Base-by-base conservation (phyloP, 2,329 filamentous ascomycete species). In the Neopestalotiopsis sp. region DNA sequence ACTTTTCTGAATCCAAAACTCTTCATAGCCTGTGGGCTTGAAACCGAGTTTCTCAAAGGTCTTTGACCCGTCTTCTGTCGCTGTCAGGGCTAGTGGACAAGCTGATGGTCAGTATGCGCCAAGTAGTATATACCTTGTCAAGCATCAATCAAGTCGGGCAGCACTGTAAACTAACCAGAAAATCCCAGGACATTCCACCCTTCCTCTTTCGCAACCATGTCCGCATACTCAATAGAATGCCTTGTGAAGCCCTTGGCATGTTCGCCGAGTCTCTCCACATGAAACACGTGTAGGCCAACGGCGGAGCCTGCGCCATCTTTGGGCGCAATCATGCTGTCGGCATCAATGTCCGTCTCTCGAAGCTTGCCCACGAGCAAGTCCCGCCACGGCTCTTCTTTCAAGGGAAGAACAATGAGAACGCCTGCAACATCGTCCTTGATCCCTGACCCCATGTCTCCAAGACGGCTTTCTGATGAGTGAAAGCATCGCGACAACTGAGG, bases 271-370 rank as follows among this genome's bases (percentile, higher is more conserved):
- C 74, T 72, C 70, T 81, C 79, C 68, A 81, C 72, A 66, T 81
- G 79, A 70, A 79, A 81, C 5, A 81, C 73, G 71, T 81, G 79
- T 62, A 81, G 65, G 4, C 79, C 79, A 7, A 80, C 74, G 40
- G 71, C 73, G 2, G 53, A 63, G 24, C 45, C 17, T 40, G 20
- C 68, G 40, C 34, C 62, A 13, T 57, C 70, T 5, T 67, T 40
- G n/a, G 65, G 53, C 20, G 73, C 71, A 61, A 79, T 76, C 75
- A 77, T 76, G 2, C 61, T 59, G n/a, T 28, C 68, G 0, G 75
- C 67, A 17, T 77, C 77, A 42, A 78, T 68, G 17, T 75, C 74
- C 12, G 70, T 62, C 70, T 79, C 79, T 65, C 77, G 79, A 13
- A 80, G 13, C 58, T 69, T 69, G 1, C 79, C 79, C 0, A 45